Percentiles rank a stretch among this genome's conserved stretches.
Conservation (phyloP, 73 alveolate species). For the Uronychia binucleata region DNA sequence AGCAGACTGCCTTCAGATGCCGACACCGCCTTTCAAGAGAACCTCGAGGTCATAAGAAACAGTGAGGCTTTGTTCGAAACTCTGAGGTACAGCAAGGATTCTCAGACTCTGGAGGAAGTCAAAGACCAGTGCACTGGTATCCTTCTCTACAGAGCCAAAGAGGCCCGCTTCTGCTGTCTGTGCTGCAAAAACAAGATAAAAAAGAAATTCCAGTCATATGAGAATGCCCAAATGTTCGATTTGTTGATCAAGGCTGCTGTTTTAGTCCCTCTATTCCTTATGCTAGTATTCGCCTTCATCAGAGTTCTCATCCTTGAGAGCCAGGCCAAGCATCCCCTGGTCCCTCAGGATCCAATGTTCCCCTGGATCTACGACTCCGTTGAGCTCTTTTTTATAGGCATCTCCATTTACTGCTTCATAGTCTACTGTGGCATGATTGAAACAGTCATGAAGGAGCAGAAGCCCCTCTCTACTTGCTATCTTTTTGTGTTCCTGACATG, state of each 20-base stretch:
- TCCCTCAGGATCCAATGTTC: not conserved
- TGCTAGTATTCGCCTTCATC: not conserved
- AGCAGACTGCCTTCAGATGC: not conserved
- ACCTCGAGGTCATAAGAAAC: too few species aligned
- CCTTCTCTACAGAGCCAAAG: not conserved
- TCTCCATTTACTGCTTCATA: not conserved
- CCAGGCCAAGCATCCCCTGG: not conserved
- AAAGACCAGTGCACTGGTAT: not conserved
- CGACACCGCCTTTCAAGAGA: not conserved
- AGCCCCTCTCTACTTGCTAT: not conserved
- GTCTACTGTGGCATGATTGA: not conserved
- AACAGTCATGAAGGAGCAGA: not conserved
- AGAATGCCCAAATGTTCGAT: not conserved
- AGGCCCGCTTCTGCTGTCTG: not conserved
- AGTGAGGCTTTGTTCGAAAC: not conserved
- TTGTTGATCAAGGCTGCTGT: not conserved
- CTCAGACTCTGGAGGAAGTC: not conserved
- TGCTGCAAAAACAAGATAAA: not conserved
- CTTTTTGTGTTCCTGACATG: not conserved
- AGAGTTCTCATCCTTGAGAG: not conserved
- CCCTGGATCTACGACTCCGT: not conserved
- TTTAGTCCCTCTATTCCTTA: not conserved
- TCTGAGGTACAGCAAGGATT: not conserved
- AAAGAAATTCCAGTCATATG: not conserved
- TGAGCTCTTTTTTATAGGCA: not conserved